Base-by-base conservation (phyloP, 2,329 filamentous ascomycete genomes). In the Ceratocystiopsis brevicomis region DNA sequence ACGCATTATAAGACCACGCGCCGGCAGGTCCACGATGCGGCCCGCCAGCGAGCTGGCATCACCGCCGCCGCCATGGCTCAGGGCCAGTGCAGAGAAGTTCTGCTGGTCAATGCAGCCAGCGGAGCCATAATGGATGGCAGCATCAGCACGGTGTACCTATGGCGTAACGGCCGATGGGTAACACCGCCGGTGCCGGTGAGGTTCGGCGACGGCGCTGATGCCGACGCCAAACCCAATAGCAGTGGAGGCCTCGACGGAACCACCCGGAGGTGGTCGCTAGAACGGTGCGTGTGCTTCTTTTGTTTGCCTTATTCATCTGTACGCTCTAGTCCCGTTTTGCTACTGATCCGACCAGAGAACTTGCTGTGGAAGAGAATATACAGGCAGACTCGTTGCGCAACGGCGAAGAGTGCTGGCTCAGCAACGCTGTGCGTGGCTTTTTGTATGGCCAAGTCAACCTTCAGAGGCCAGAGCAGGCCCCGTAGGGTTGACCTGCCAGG, bases 1-100 rank as follows among this genome's bases (percentile, higher is more conserved):
- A 94, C 87, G 0, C 76, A 78, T 45, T 82, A 81, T 63, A 96
- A 98, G 59, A 96, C 88, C 0, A 90, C 82, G 0, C 64, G 69
- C 40, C 74, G 88, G 14, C 62, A 65, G 11, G 66, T 76, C 56
- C 96, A 96, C 57, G 73, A 81, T 39, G 63, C 62, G 3, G 82
- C 85, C 1, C 73, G 86, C 10, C 54, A 61, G 21, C 69, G 82
- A 14, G 72, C 69, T 1, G 62, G 63, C 0, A 73, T 88, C 40
- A 54, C 60, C 0, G 68, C 71, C 34, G 57, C 60, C 0, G 68
- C 72, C 35, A 57, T 61, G 37, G 68, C 70, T 42, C 25, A 30
- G 25, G 25, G 25, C 25, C 25, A 30, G 25, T 11, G 25, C 25
- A 30, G 25, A 30, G 88, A 96, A 57, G 82, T 94, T 5, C 64